Conservation (phyloP, 768 basidiomycete species). For the Mycena alexandri region DNA sequence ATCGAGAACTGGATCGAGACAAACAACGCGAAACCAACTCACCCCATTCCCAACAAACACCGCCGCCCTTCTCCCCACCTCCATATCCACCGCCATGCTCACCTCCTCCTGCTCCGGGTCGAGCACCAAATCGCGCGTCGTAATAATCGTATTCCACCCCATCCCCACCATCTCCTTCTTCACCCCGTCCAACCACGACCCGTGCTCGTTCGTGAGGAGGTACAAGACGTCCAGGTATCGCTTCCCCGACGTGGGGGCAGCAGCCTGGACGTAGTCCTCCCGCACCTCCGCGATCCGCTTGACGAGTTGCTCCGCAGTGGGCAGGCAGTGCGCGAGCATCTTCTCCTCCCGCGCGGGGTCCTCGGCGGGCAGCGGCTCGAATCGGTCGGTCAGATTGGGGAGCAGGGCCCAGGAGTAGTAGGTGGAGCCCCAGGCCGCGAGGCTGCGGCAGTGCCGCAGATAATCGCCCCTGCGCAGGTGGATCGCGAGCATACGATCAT, state of each 20-base stretch:
- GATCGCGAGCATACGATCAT: constrained; percentile 48
- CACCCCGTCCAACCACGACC: constrained; percentile 47
- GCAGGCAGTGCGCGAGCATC: constrained; percentile 45
- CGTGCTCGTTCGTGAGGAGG: constrained; percentile 53
- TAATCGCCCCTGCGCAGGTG: constrained; percentile 53
- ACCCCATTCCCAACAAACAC: constrained; percentile 60
- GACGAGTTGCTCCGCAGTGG: constrained; percentile 38
- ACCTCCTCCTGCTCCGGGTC: constrained; percentile 51
- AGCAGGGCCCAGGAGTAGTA: constrained; percentile 48
- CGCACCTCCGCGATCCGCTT: constrained; percentile 33
- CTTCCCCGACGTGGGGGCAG: background rate
- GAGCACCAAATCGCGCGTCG: constrained; percentile 49
- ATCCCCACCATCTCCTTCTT: constrained; percentile 45
- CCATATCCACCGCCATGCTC: constrained; percentile 57
- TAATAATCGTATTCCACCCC: constrained; percentile 50
- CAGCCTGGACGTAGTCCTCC: constrained; percentile 32
- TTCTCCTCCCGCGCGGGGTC: constrained; percentile 21
- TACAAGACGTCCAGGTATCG: constrained; percentile 26
- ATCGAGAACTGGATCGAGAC: background rate
- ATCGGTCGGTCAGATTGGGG: constrained; percentile 42
- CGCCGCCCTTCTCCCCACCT: constrained; percentile 52
- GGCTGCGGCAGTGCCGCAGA: constrained; percentile 41
- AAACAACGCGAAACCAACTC: constrained; percentile 28
- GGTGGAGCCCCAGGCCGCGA: constrained; percentile 40
- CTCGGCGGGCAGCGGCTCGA: constrained; percentile 39